Percentiles rank a stretch among this genome's conserved stretches.
phyloP scores from a whole-genome alignment of 2,329 filamentous ascomycete species.

The Penicillium griseofulvum region DNA sequence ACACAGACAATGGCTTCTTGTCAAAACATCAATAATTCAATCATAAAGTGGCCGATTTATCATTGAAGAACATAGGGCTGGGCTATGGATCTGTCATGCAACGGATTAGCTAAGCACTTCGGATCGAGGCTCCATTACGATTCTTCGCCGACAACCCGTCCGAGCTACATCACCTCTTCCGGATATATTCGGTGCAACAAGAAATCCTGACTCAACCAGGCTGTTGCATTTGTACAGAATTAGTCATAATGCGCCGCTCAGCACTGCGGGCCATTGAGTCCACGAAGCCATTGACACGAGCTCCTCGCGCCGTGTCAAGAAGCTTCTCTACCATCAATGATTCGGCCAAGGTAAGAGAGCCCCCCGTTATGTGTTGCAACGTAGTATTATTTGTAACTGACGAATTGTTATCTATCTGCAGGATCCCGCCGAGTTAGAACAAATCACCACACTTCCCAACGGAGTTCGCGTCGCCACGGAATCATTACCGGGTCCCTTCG shows the following conservation, averaged over 20 bases:
- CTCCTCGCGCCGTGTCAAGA: constrained; percentile 35
- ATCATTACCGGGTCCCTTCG: constrained; percentile 89
- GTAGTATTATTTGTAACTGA: constrained; percentile 3
- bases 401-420: constrained; percentile 31
- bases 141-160: constrained; percentile 16
- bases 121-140: constrained; percentile 22
- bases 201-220: not conserved
- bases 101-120: constrained; percentile 32
- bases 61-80: not conserved
- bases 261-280: constrained; percentile 41
- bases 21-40: not conserved
- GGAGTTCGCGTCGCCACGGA: constrained; percentile 93
- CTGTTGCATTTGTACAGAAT: constrained; percentile 3
- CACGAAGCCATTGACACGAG: constrained; percentile 35
- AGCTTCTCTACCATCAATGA: constrained; percentile 38
- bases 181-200: constrained; percentile 12
- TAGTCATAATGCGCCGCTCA: constrained; percentile 39
- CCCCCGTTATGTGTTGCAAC: not conserved
- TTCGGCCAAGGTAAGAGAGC: constrained; percentile 33
- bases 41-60: not conserved
- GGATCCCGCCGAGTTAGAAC: constrained; percentile 84
- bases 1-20: not conserved
- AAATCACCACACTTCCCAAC: constrained; percentile 85
- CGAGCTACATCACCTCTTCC: constrained; percentile 13
- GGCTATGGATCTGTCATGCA: constrained; percentile 7